Evolutionary conservation across 257 asterid species (phyloP), one percentile per base, ranked within the genome.

Genomic region (Petunia axillaris): DNA sequence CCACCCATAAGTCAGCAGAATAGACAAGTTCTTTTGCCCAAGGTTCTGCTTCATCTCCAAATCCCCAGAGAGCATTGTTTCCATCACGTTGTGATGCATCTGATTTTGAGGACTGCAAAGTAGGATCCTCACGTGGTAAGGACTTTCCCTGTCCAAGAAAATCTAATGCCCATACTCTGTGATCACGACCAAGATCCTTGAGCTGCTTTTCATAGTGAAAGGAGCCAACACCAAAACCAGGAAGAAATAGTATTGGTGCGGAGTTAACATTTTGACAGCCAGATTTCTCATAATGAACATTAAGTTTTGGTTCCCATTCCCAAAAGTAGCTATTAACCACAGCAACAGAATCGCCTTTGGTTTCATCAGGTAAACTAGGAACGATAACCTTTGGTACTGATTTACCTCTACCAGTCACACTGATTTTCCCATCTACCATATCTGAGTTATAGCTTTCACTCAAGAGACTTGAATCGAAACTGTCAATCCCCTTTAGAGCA

Each of bases 221-320:
- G 43, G 99, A 95, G 80, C 99, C 99, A 75, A 91, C 97, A 4
- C 98, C 99, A 82, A 95, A 95, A 46, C 98, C 98, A 4, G 99
- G 99, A 75, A 95, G 97, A 84, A 93, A 93, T 66, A 95, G 95
- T 81, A 95, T 87, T 0, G 97, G 85, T 1, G 97, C 94, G 39
- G 97, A 91, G 79, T 85, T 85, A 1, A 91, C 87, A 88, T 95
- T 95, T 80, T 82, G 86, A 77, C 87, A 83, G 14, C 99, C 99
- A 7, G 99, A 88, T 70, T 84, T 91, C 83, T 93, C 95, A 76
- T 92, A 93, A 87, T 93, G 90, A 75, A 95, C 97, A 81, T 80
- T 89, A 53, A 93, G 81, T 68, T 95, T 91, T 3, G 97, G 97
- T 85, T 86, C 91, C 97, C 97, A 93, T 84, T 95, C 96, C 98